Conservation (phyloP, 1,284 basidiomycete genomes). For the Moesziomyces antarcticus region DNA sequence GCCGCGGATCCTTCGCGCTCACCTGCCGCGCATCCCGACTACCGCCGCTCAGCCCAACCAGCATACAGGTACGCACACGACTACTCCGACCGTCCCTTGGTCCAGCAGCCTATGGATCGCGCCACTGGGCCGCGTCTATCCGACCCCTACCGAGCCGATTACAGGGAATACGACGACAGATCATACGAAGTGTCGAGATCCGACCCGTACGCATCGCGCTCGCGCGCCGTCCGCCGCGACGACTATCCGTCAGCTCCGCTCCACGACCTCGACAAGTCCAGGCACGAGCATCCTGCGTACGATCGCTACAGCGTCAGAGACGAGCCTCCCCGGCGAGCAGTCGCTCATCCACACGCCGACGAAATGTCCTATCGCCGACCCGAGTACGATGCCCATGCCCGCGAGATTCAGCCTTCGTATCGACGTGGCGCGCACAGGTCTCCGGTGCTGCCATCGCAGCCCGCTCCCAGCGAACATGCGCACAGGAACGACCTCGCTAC, state of each 20-base stretch:
- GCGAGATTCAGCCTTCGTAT: slow-evolving; percentile 52
- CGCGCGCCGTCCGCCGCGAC: slow-evolving; percentile 18
- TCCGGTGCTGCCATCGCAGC: slow-evolving; percentile 20
- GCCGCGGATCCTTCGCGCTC: slow-evolving; percentile 12
- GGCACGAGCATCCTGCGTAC: slow-evolving; percentile 18
- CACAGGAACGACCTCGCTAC: slow-evolving; percentile 11
- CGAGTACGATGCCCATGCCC: slow-evolving; percentile 29
- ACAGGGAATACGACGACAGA: slow-evolving; percentile 18
- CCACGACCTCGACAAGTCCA: slow-evolving; percentile 25
- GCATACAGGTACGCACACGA: slow-evolving; percentile 31
- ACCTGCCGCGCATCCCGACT: slow-evolving; percentile 24
- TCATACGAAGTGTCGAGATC: slow-evolving; percentile 17
- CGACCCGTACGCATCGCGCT: slow-evolving; percentile 25
- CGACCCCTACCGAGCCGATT: slow-evolving; percentile 21
- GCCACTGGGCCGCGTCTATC: slow-evolving; percentile 13
- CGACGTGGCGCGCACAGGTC: slow-evolving; percentile 31
- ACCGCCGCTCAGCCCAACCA: slow-evolving; percentile 22
- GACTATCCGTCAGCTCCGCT: slow-evolving; percentile 11
- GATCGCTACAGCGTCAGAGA: slow-evolving; percentile 27
- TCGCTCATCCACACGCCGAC: slow-evolving; percentile 8
- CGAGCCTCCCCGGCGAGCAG: slow-evolving; percentile 9
- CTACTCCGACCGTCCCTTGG: slow-evolving; percentile 12
- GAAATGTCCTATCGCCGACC: slow-evolving; percentile 24
- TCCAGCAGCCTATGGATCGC: slow-evolving; percentile 20
- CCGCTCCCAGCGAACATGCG: slow-evolving; percentile 5